Percentiles rank a stretch among this genome's conserved stretches.
Conservation (phyloP, 345 rosid genomes). For the Eucalyptus victrix region DNA sequence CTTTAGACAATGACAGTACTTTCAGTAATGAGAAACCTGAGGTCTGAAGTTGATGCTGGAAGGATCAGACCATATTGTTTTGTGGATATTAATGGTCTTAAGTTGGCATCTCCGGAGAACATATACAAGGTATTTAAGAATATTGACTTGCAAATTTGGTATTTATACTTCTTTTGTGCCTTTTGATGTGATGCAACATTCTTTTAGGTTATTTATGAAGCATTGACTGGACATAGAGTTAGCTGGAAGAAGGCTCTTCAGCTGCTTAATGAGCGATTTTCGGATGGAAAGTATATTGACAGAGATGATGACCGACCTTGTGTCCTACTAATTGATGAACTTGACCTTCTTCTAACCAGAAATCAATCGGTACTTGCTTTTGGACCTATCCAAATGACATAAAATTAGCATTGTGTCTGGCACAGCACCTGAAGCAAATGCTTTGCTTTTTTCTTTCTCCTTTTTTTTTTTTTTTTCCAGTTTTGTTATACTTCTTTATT, state of each 20-base stretch:
- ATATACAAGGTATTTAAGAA: slow-evolving; percentile 45
- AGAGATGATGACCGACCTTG: slow-evolving; percentile 66
- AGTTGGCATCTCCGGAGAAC: slow-evolving; percentile 88
- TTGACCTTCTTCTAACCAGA: slow-evolving; percentile 92
- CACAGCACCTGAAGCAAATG: not conserved
- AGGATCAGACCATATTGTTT: slow-evolving; percentile 62
- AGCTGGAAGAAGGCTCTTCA: slow-evolving; percentile 90
- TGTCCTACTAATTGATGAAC: slow-evolving; percentile 93
- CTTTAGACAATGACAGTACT: slow-evolving; percentile 80
- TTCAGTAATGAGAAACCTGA: slow-evolving; percentile 71
- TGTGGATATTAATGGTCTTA: slow-evolving; percentile 92
- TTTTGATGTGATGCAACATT: not conserved
- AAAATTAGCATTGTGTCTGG: not conserved
- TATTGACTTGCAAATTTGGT: not conserved
- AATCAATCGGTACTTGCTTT: slow-evolving; percentile 65
- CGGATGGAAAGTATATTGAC: slow-evolving; percentile 46
- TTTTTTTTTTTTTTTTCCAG: not conserved
- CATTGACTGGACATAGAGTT: slow-evolving; percentile 83
- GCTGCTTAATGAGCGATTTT: slow-evolving; percentile 67
- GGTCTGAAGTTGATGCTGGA: slow-evolving; percentile 82
- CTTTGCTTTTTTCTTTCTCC: not conserved
- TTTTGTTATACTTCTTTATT: not conserved
- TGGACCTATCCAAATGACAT: not conserved
- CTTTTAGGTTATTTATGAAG: slow-evolving; percentile 80
- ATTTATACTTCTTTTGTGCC: not conserved